A percentile compares a stretch with the other conserved stretches of the same genome.
Conservation (phyloP, 2,329 filamentous ascomycete genomes). For the Xylariales sp. region DNA sequence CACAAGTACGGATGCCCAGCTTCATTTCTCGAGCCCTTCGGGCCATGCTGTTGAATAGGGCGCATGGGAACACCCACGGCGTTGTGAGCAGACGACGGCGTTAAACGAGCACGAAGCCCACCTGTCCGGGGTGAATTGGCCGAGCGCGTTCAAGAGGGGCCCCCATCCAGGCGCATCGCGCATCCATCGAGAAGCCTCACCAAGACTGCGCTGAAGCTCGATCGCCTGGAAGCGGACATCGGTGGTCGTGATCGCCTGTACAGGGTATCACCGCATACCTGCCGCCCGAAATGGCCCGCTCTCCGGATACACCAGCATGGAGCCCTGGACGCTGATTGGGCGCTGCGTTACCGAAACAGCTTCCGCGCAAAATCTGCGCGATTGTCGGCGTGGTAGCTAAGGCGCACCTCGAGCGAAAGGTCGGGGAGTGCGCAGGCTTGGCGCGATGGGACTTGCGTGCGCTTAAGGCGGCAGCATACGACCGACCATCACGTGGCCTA, state of each 20-base stretch:
- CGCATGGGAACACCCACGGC: slow-evolving; percentile 49
- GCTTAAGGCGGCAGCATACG: neutral
- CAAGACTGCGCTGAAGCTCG: slow-evolving; percentile 46
- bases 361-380: neutral
- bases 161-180: slow-evolving; percentile 50
- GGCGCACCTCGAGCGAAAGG: neutral
- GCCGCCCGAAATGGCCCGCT: slow-evolving; percentile 42
- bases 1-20: slow-evolving; percentile 47
- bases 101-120: slow-evolving; percentile 51
- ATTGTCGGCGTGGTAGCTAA: neutral
- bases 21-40: slow-evolving; percentile 48
- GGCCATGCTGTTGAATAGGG: slow-evolving; percentile 47
- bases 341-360: too few species aligned
- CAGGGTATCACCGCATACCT: slow-evolving; percentile 44
- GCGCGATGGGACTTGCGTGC: neutral
- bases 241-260: slow-evolving; percentile 30
- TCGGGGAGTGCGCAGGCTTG: too few species aligned
- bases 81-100: slow-evolving; percentile 50
- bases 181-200: slow-evolving; percentile 47
- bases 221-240: slow-evolving; percentile 45
- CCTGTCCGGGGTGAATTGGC: slow-evolving; percentile 51
- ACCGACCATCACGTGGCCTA: neutral
- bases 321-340: too few species aligned
- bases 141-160: slow-evolving; percentile 50
- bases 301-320: slow-evolving; percentile 32